Evolutionary conservation across 805 yeast genomes (phyloP).

Genomic region (Metschnikowia kofuensis): DNA sequence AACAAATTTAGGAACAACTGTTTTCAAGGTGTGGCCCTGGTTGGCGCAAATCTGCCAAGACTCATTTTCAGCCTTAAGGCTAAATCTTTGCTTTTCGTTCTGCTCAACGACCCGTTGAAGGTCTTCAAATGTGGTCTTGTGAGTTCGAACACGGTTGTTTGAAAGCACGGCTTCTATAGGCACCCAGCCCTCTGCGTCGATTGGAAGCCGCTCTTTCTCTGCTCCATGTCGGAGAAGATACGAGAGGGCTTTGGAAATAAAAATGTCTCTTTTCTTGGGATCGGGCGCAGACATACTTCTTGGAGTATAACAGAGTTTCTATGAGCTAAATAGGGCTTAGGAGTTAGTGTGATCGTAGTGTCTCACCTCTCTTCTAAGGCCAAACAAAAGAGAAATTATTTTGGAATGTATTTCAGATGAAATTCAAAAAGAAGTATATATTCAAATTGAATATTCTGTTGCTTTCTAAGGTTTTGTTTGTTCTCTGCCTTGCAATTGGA

Average conservation of each 20-base stretch:
- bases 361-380: too few species aligned
- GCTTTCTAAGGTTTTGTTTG: too few species aligned
- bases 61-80: slow-evolving; percentile 34
- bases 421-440: too few species aligned
- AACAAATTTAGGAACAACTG: slow-evolving; percentile 42
- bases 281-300: slow-evolving; percentile 15
- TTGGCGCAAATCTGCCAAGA: slow-evolving; percentile 65
- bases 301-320: too few species aligned
- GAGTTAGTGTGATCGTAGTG: too few species aligned
- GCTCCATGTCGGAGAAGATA: slow-evolving; percentile 89
- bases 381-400: too few species aligned
- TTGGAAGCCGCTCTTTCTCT: slow-evolving; percentile 55
- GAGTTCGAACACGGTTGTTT: slow-evolving; percentile 57
- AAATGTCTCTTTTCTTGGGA: slow-evolving; percentile 38
- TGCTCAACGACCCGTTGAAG: slow-evolving; percentile 55
- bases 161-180: slow-evolving; percentile 49
- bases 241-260: slow-evolving; percentile 71
- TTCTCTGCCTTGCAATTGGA: too few species aligned
- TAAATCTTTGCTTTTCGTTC: slow-evolving; percentile 73
- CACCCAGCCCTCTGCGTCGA: slow-evolving; percentile 69
- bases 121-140: slow-evolving; percentile 54
- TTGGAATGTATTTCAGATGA: too few species aligned
- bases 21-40: slow-evolving; percentile 81
- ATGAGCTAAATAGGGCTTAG: too few species aligned
- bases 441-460: too few species aligned